A percentile compares a stretch with the other conserved stretches of the same genome.
phyloP scores from a whole-genome alignment of 2,329 filamentous ascomycete genomes.

The Elsinoe fawcettii region DNA sequence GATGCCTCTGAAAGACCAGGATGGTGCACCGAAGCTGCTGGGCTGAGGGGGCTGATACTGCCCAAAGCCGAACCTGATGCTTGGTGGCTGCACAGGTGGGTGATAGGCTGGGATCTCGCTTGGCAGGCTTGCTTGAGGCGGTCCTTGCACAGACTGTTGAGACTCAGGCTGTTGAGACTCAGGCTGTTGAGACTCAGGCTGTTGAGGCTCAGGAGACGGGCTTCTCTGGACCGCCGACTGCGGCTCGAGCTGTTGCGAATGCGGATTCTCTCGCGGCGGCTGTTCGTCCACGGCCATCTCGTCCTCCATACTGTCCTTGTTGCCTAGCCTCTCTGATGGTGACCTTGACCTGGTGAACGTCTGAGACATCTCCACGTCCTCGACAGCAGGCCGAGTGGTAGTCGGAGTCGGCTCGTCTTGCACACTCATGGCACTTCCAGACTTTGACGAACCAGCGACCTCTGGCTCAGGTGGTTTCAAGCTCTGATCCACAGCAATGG shows the following conservation, averaged over 20 bases:
- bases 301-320: background rate
- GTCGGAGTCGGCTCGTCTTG: background rate
- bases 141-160: background rate
- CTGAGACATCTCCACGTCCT: constrained; percentile 10
- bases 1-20: background rate
- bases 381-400: background rate
- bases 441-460: background rate
- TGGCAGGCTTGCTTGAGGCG: background rate
- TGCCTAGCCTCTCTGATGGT: background rate
- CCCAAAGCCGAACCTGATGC: background rate
- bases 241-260: background rate
- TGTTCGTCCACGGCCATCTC: background rate
- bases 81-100: background rate
- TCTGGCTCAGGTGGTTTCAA: background rate
- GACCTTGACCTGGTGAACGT: background rate
- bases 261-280: background rate
- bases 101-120: background rate
- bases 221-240: background rate
- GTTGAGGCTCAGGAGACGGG: background rate
- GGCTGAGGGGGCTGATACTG: background rate
- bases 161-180: background rate
- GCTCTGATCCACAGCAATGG: background rate
- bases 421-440: background rate
- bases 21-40: background rate
- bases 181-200: background rate